Conservation (phyloP, 129 eudicot species). For the Ambrosia trifida region DNA sequence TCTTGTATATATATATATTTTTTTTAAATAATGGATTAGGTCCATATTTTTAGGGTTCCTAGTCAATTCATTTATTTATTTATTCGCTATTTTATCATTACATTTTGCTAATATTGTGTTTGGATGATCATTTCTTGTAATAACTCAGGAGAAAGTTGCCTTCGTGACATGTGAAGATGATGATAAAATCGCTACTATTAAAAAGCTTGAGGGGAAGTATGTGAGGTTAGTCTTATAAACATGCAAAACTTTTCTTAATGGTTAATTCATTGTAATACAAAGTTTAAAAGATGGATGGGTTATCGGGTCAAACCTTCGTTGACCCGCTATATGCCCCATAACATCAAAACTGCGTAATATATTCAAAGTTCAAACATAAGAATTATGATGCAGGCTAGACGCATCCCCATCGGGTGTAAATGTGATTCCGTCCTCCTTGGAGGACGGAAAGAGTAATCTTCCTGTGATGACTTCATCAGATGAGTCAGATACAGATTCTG, state of each 20-base stretch:
- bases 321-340: not conserved
- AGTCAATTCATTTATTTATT: not conserved
- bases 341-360: not conserved
- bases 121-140: slow-evolving; percentile 8
- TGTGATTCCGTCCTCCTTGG: slow-evolving; percentile 43
- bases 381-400: slow-evolving; percentile 51
- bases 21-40: not conserved
- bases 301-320: slow-evolving; percentile 6
- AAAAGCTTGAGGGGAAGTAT: slow-evolving; percentile 55
- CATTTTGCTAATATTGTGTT: slow-evolving; percentile 13
- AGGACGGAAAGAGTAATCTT: slow-evolving; percentile 31
- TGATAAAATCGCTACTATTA: slow-evolving; percentile 56
- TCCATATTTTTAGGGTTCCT: not conserved
- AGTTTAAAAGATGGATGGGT: not conserved
- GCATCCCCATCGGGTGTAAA: slow-evolving; percentile 75
- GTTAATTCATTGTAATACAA: not conserved
- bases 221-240: slow-evolving; percentile 58
- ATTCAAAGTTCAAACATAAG: not conserved
- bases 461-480: slow-evolving; percentile 33
- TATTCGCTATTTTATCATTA: not conserved
- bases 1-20: not conserved
- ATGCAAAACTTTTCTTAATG: slow-evolving; percentile 13
- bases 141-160: slow-evolving; percentile 82
- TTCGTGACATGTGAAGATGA: slow-evolving; percentile 97
- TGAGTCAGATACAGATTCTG: slow-evolving; percentile 28